Conservation (phyloP, 2,329 filamentous ascomycete species). For the Celoporthe dispersa region DNA sequence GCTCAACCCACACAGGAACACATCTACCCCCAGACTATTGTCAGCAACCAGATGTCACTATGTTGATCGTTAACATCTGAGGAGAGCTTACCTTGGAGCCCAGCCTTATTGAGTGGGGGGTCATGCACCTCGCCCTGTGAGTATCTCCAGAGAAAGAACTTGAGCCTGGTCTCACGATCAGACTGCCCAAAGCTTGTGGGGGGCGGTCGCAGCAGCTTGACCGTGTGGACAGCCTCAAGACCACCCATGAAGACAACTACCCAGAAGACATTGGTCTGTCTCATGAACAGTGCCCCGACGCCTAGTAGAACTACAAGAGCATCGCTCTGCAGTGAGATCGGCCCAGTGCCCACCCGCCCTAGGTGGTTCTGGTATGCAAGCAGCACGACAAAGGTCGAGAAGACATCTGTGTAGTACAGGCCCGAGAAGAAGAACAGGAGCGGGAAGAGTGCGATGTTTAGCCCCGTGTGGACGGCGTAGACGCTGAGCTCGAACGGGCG, state of each 20-base stretch:
- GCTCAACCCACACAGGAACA: slow-evolving; percentile 63
- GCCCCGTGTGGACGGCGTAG: slow-evolving; percentile 62
- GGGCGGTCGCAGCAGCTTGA: slow-evolving; percentile 49
- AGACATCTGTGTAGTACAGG: slow-evolving; percentile 92
- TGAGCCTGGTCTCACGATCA: slow-evolving; percentile 40
- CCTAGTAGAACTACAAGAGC: slow-evolving; percentile 60
- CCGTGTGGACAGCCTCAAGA: slow-evolving; percentile 56
- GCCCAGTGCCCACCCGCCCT: slow-evolving; percentile 43
- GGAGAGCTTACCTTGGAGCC: slow-evolving; percentile 52
- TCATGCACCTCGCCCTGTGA: slow-evolving; percentile 61
- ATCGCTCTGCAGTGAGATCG: slow-evolving; percentile 43
- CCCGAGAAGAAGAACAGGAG: slow-evolving; percentile 95
- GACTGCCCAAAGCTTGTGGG: slow-evolving; percentile 36
- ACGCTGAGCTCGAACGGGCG: slow-evolving; percentile 38
- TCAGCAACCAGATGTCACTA: slow-evolving; percentile 48
- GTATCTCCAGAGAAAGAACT: slow-evolving; percentile 48
- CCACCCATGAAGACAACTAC: slow-evolving; percentile 77
- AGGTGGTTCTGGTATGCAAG: slow-evolving; percentile 66
- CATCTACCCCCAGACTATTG: slow-evolving; percentile 47
- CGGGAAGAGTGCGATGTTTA: slow-evolving; percentile 86
- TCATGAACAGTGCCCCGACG: slow-evolving; percentile 70
- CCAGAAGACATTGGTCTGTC: slow-evolving; percentile 98
- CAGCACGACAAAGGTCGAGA: slow-evolving; percentile 78
- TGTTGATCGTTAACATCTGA: no score
- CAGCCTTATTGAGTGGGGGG: slow-evolving; percentile 50